A percentile compares a stretch with the other conserved stretches of the same genome.
Evolutionary conservation across 192 early-diverging fungal genomes (phyloP).

Genomic region (Umbelopsis sp.): DNA sequence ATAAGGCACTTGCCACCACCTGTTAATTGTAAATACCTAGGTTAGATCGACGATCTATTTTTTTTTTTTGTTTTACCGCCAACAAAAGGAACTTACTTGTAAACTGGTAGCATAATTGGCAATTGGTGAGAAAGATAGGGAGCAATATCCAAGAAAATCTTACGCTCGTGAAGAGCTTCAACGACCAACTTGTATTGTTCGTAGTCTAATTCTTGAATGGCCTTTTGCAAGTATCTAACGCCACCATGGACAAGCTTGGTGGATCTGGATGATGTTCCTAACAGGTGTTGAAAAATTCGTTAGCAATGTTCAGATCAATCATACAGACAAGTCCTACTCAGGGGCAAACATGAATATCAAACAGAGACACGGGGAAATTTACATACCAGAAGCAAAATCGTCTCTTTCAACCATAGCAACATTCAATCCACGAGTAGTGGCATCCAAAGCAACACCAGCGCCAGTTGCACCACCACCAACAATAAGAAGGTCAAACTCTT

Average conservation of each 20-base stretch:
- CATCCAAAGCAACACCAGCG: slow-evolving; percentile 89
- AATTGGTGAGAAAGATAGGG: slow-evolving; percentile 91
- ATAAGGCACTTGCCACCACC: slow-evolving; percentile 97
- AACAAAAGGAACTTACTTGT: slow-evolving; percentile 60
- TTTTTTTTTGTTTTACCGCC: too few relatives aligned
- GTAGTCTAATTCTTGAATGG: slow-evolving; percentile 91
- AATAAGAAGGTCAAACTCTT: slow-evolving; percentile 83
- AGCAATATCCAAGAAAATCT: slow-evolving; percentile 93
- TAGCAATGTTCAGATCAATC: neutral
- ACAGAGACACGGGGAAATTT: neutral
- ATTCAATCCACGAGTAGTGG: slow-evolving; percentile 87
- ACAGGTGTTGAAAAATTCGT: neutral
- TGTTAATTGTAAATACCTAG: slow-evolving; percentile 33
- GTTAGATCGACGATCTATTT: neutral
- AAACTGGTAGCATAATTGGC: slow-evolving; percentile 94
- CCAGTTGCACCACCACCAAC: slow-evolving; percentile 97
- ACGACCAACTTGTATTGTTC: slow-evolving; percentile 95
- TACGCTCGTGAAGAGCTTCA: slow-evolving; percentile 95
- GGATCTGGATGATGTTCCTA: slow-evolving; percentile 87
- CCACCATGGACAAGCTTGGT: slow-evolving; percentile 98
- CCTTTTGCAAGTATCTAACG: slow-evolving; percentile 96
- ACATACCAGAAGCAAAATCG: slow-evolving; percentile 84
- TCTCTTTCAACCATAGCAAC: slow-evolving; percentile 96
- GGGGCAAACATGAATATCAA: neutral
- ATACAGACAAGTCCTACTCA: neutral